A percentile compares a stretch with the other conserved stretches of the same genome.
Evolutionary conservation across 495 filamentous ascomycete genomes (phyloP).

Genomic region (Trichoderma reesei): DNA sequence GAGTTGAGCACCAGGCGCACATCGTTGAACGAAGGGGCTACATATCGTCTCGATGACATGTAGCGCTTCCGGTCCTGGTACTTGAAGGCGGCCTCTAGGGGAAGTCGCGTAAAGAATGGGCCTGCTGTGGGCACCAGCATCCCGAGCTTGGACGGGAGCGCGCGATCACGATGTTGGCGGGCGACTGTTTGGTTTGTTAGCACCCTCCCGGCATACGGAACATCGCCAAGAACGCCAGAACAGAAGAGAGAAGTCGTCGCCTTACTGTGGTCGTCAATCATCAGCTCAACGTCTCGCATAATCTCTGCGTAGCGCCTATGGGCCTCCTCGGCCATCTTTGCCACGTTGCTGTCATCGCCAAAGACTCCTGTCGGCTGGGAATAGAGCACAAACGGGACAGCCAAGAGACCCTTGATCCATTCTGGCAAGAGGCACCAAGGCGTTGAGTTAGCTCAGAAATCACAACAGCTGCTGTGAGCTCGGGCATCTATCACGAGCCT

Average conservation of each 20-base stretch:
- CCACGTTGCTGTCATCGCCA: slow-evolving; percentile 49
- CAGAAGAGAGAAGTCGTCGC: slow-evolving; percentile 14
- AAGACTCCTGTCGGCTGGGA: slow-evolving; percentile 84
- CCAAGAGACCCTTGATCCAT: slow-evolving; percentile 73
- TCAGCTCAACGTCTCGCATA: slow-evolving; percentile 81
- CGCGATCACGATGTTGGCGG: slow-evolving; percentile 52
- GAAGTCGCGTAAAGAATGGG: slow-evolving; percentile 80
- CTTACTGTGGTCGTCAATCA: slow-evolving; percentile 90
- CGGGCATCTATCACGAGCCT: too few relatives aligned
- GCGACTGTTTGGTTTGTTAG: slow-evolving; percentile 43
- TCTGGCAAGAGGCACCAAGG: slow-evolving; percentile 25
- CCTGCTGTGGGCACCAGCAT: slow-evolving; percentile 85
- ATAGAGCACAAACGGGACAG: slow-evolving; percentile 93
- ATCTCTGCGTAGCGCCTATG: slow-evolving; percentile 90
- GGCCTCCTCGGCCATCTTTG: slow-evolving; percentile 52
- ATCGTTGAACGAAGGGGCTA: slow-evolving; percentile 96
- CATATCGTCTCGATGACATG: slow-evolving; percentile 88
- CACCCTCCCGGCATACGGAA: background rate
- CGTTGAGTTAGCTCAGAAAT: background rate
- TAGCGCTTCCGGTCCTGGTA: slow-evolving; percentile 76
- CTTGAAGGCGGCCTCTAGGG: slow-evolving; percentile 79
- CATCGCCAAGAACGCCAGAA: background rate
- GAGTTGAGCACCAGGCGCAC: slow-evolving; percentile 88
- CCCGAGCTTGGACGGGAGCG: slow-evolving; percentile 77
- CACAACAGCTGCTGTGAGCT: too few relatives aligned